Evolutionary conservation across 768 basidiomycete genomes (phyloP).

Genomic region (Rickenella mellea): DNA sequence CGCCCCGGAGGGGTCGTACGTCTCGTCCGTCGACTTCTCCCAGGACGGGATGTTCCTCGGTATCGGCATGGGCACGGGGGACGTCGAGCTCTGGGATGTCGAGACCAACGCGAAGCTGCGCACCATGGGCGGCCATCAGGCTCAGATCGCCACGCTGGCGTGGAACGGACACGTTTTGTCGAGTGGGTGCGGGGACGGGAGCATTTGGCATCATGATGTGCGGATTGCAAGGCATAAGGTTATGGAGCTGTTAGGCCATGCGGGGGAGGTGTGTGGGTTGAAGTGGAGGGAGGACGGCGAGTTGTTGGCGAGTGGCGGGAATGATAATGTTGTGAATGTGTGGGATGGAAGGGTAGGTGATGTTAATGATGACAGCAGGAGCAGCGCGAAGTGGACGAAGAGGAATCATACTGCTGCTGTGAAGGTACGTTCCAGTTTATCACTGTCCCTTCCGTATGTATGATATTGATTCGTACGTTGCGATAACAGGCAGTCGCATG

Average conservation of each 20-base stretch:
- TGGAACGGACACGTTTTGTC: constrained; percentile 85
- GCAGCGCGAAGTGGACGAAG: constrained; percentile 85
- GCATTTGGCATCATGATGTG: constrained; percentile 96
- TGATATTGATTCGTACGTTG: too few species aligned
- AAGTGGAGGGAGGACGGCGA: constrained; percentile 86
- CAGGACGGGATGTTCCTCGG: constrained; percentile 76
- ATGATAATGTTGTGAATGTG: constrained; percentile 96
- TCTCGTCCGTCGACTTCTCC: constrained; percentile 72
- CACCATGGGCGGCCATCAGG: constrained; percentile 85
- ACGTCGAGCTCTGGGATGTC: constrained; percentile 93
- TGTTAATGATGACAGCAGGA: too few species aligned
- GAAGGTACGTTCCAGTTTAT: constrained; percentile 47
- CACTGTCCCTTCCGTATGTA: not conserved
- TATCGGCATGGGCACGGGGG: constrained; percentile 70
- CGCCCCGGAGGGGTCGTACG: constrained; percentile 65
- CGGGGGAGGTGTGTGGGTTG: constrained; percentile 87
- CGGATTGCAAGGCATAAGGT: constrained; percentile 81
- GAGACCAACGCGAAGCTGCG: constrained; percentile 70
- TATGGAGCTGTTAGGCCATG: constrained; percentile 82
- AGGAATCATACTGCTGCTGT: constrained; percentile 85
- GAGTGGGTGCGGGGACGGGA: constrained; percentile 87
- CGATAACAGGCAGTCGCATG: constrained; percentile 93
- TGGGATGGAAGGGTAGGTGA: constrained; percentile 84
- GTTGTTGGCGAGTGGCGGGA: constrained; percentile 88
- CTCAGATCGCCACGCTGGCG: constrained; percentile 72